phyloP scores from a whole-genome alignment of 495 filamentous ascomycete species.

The Neurospora sp. region DNA sequence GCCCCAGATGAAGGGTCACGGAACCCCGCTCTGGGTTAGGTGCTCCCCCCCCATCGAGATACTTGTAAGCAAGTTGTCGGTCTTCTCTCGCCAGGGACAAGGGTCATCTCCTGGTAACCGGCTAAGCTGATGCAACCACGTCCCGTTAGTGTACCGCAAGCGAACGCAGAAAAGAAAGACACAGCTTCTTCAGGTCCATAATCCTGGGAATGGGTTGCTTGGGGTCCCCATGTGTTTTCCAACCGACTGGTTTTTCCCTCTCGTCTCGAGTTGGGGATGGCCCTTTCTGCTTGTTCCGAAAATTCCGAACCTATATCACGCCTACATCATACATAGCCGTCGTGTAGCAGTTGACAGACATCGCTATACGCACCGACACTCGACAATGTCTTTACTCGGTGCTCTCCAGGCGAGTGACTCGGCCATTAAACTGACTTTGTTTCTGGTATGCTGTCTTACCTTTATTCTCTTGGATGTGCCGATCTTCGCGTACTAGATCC shows the following conservation, averaged over 20 bases:
- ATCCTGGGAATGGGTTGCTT: not conserved
- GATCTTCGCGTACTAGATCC: not conserved
- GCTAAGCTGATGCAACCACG: not conserved
- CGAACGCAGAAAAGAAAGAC: not conserved
- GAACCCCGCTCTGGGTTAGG: not conserved
- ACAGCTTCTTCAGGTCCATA: not conserved
- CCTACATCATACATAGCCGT: not conserved
- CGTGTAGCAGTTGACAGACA: not conserved
- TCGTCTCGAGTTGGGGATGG: not conserved
- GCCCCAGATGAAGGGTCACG: not conserved
- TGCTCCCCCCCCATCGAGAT: not conserved
- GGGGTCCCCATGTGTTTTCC: not conserved
- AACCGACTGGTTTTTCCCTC: not conserved
- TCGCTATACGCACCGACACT: not conserved
- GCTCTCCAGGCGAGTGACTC: not conserved
- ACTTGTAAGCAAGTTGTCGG: not conserved
- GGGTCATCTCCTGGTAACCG: not conserved
- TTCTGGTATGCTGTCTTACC: not conserved
- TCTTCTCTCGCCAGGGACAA: not conserved
- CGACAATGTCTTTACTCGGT: not conserved
- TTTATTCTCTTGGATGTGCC: not conserved
- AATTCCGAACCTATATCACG: not conserved
- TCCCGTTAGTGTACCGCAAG: not conserved
- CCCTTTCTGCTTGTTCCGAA: not conserved
- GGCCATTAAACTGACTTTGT: not conserved